Conservation (phyloP, 805 yeast species). For the Candida fluviatilis region DNA sequence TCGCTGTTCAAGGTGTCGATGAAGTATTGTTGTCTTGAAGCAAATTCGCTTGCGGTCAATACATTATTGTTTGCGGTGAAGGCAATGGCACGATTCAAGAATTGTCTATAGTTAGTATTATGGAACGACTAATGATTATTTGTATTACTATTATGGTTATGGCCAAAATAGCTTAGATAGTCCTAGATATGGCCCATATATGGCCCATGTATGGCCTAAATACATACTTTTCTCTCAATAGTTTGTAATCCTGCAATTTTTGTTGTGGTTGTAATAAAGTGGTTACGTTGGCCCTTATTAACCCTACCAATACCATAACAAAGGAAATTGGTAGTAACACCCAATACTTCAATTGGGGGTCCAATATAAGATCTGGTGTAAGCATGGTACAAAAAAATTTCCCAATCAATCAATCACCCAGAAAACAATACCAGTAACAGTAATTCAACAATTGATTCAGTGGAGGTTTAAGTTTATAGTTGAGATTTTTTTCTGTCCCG, state of each 20-base stretch:
- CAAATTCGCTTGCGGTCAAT: conserved; percentile 51
- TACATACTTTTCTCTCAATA: conserved; percentile 35
- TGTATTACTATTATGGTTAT: background rate
- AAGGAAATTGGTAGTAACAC: conserved; percentile 84
- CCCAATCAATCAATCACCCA: background rate
- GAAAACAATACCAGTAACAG: background rate
- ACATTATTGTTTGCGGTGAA: conserved; percentile 52
- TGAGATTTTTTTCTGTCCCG: too few species aligned
- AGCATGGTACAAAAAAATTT: conserved; percentile 8
- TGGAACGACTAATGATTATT: background rate
- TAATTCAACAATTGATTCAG: background rate
- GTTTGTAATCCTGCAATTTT: conserved; percentile 47
- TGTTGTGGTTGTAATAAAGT: conserved; percentile 55
- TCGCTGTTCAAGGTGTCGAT: conserved; percentile 48
- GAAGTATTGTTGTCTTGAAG: conserved; percentile 45
- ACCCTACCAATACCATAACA: conserved; percentile 86
- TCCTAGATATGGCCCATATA: background rate
- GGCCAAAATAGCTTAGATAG: too few species aligned
- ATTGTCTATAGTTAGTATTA: conserved; percentile 37
- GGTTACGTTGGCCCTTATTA: conserved; percentile 67
- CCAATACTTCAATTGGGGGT: conserved; percentile 84
- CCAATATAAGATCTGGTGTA: conserved; percentile 46
- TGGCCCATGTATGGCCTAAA: background rate
- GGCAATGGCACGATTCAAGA: conserved; percentile 53
- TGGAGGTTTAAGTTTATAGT: too few species aligned